Base-by-base conservation (phyloP, 202 grass and related monocot genomes). In the Panicum virgatum region DNA sequence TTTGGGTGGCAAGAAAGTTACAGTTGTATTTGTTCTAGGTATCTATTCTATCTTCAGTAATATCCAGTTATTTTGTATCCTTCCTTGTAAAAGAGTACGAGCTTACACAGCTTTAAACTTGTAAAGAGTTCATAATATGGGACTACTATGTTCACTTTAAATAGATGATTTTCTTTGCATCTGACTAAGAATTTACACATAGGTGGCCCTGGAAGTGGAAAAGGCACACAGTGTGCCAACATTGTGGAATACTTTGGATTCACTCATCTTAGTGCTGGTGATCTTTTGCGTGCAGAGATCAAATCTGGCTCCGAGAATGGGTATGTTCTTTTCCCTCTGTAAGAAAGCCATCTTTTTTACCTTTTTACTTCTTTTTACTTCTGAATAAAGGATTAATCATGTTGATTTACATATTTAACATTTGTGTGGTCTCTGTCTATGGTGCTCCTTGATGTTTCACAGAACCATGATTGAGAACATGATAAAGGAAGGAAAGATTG, bases 191-290 rank as follows among this genome's bases (percentile, higher is more conserved):
- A 61, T 81, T 76, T 73, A 83, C 47, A 29, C 39, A 63, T 64
- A 98, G 96, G 96, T 81, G 96, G 96, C 57, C 96, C 96, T 95
- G 92, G 96, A 69, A 98, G 90, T 90, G 96, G 96, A 69, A 95
- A 97, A 64, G 92, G 96, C 27, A 95, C 96, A 73, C 96, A 95
- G 73, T 98, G 96, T 78, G 51, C 90, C 81, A 98, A 91, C 82
- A 95, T 95, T 90, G 96, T 98, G n/a, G 86, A 98, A 34, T 88
- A 91, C 18, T 98, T 90, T 47, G 96, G 96, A 62, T 98, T 98
- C 73, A 93, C 90, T 66, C 96, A 98, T 95, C 92, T 95, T 71
- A 98, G 96, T 60, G 96, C 92, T 78, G 96, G 96, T 63, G 96
- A 98, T 82, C 95, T 98, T 88, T 73, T 98, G 62, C 92, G 90